Base-by-base conservation (phyloP, 192 early-diverging fungal genomes). In the Gamsiella multidivaricata region DNA sequence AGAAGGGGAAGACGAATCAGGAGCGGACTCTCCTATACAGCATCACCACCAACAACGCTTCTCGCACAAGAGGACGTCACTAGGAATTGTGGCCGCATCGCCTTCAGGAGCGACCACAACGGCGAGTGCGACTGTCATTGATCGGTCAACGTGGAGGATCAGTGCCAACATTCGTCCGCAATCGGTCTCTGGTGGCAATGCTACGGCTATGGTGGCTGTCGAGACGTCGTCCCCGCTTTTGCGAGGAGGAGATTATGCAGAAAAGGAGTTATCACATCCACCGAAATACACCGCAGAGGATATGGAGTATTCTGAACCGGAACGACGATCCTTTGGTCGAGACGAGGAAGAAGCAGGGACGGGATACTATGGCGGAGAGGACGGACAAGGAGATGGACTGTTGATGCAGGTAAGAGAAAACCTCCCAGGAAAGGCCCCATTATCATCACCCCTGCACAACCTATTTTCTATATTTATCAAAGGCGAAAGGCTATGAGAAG, bases 351-450 rank as follows among this genome's bases (percentile, higher is more conserved):
- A 17, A n/a, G n/a, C n/a, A 25, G 64, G 63, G 5, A 8, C 60
- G 26, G 56, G 26, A 15, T 61, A 51, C 32, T 56, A 18, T 43
- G 34, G 37, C 20, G n/a, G 36, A 0, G 60, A 61, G n/a, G 18
- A 61, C 54, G 51, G 17, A 2, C 12, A 66, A 18, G 65, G 52
- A 14, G 60, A 69, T 3, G 74, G 74, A 25, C 25, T 78, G 60
- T 78, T 66, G 74, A 78, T 78, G 74, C 74, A 78, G 74, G 74
- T 78, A 69, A 63, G 47, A 23, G 47, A 56, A 49, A 50, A 62
- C 12, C 12, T 46, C 29, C 28, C n/a, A n/a, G n/a, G 34, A 32
- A 26, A 55, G 22, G 18, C 23, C 36, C 43, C 52, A n/a, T 63
- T 58, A 11, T 22, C 29, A 36, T 28, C 52, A 17, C 54, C 11